Percentiles rank a stretch among this genome's conserved stretches.
These are phyloP conservation scores for Zygoascus meyerae DNA, from an alignment of 1,139 yeast species.

Conservation along the genomic window DNA sequence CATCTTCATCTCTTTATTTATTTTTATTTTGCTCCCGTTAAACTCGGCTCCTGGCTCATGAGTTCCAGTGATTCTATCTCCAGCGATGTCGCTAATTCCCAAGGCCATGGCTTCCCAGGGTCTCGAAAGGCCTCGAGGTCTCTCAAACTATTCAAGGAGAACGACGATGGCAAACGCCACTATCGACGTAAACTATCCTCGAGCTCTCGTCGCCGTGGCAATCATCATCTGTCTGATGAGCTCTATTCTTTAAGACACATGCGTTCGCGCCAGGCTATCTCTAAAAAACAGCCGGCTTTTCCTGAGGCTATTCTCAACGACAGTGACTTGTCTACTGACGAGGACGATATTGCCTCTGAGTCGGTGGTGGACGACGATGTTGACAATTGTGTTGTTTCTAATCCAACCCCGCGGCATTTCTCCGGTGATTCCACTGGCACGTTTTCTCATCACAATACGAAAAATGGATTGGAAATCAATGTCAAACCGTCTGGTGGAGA, in stretches of 20 bases:
- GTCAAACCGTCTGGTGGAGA: not conserved
- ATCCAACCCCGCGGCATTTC: not conserved
- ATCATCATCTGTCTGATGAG: not conserved
- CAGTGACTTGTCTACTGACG: not conserved
- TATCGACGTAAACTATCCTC: slow-evolving; percentile 1
- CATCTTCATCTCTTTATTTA: too few relatives aligned
- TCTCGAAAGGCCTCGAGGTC: slow-evolving; percentile 51
- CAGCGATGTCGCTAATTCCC: not conserved
- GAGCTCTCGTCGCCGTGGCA: not conserved
- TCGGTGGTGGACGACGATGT: not conserved
- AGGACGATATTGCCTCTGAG: not conserved
- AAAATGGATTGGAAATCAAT: not conserved
- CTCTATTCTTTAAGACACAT: not conserved
- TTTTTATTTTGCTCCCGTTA: not conserved
- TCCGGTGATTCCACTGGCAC: too few relatives aligned
- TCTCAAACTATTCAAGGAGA: slow-evolving; percentile 42
- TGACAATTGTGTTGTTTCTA: not conserved
- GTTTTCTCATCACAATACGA: not conserved
- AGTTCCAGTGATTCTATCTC: too few relatives aligned
- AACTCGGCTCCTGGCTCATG: not conserved
- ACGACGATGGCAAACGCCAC: slow-evolving; percentile 22
- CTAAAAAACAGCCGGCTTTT: not conserved
- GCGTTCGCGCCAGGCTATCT: not conserved
- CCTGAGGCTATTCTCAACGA: slow-evolving; percentile 1
- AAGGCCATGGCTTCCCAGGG: slow-evolving; percentile 13